Conservation (phyloP, 2,329 filamentous ascomycete genomes). For the Pseudocercospora vitis region DNA sequence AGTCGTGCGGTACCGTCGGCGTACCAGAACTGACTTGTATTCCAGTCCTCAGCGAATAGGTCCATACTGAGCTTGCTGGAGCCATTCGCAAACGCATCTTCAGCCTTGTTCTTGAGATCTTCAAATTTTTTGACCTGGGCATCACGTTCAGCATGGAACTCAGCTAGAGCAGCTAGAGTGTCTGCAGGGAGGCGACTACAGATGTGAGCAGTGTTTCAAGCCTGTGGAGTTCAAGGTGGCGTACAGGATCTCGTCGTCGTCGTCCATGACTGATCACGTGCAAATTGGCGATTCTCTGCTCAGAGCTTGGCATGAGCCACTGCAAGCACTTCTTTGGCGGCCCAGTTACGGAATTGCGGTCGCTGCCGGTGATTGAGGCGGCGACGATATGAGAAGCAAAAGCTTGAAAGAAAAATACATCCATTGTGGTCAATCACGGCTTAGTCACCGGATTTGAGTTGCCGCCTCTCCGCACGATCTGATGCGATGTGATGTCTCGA, state of each 20-base stretch:
- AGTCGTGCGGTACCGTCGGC: slow-evolving; percentile 67
- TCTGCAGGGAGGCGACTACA: slow-evolving; percentile 63
- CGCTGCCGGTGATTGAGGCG: neutral
- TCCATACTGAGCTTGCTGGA: slow-evolving; percentile 59
- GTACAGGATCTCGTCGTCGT: slow-evolving; percentile 29
- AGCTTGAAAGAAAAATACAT: slow-evolving; percentile 1
- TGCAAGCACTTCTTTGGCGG: too few species aligned
- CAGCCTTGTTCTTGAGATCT: slow-evolving; percentile 62
- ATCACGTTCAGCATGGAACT: slow-evolving; percentile 74
- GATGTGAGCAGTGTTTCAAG: slow-evolving; percentile 23
- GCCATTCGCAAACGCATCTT: slow-evolving; percentile 49
- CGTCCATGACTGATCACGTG: slow-evolving; percentile 20
- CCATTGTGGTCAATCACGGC: too few species aligned
- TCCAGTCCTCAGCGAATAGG: slow-evolving; percentile 77
- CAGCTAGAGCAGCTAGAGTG: slow-evolving; percentile 67
- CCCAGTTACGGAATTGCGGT: too few species aligned
- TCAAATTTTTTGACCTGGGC: slow-evolving; percentile 66
- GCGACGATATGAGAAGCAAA: neutral
- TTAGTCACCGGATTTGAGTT: too few species aligned
- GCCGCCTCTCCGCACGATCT: too few species aligned
- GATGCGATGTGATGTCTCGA: neutral
- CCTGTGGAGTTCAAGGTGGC: slow-evolving; percentile 11
- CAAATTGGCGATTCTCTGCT: slow-evolving; percentile 12
- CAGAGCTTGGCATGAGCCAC: slow-evolving; percentile 12
- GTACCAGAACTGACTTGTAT: slow-evolving; percentile 73